phyloP scores from a whole-genome alignment of 768 basidiomycete genomes.

The Artomyces pyxidatus region DNA sequence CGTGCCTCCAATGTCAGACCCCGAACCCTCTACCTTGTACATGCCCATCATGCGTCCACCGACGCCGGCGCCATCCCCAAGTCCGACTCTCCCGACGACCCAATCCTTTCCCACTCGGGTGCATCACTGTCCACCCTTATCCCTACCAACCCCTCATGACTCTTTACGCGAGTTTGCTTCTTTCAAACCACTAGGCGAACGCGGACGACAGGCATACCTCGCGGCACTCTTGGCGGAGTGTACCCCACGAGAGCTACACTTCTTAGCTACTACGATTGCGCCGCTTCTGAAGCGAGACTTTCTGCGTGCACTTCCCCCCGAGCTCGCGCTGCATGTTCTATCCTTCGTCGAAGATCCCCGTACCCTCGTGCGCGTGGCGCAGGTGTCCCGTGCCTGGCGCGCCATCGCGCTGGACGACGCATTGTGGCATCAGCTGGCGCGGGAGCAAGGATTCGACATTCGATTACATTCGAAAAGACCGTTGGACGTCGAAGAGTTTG shows the following conservation, averaged over 20 bases:
- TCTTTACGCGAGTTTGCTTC: conserved; percentile 4
- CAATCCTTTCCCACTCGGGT: neutral
- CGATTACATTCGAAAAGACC: conserved; percentile 6
- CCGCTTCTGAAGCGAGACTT: conserved; percentile 17
- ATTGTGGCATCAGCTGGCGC: conserved; percentile 8
- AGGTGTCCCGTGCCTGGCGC: conserved; percentile 15
- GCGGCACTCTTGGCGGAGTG: conserved; percentile 10
- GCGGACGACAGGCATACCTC: conserved; percentile 7
- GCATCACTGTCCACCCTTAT: neutral
- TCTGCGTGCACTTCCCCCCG: conserved; percentile 12
- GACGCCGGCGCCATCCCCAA: conserved; percentile 15
- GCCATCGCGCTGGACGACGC: conserved; percentile 13
- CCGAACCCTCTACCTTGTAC: conserved; percentile 6
- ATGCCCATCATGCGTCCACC: conserved; percentile 13
- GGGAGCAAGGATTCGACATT: conserved; percentile 6
- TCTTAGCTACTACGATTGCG: conserved; percentile 12
- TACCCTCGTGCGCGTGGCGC: conserved; percentile 7
- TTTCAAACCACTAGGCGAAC: neutral
- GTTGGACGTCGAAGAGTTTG: conserved; percentile 2
- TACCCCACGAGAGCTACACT: conserved; percentile 11
- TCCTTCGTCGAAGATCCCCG: conserved; percentile 13
- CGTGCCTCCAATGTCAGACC: conserved; percentile 4
- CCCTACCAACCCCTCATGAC: neutral
- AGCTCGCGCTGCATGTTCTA: conserved; percentile 15
- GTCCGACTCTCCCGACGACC: conserved; percentile 6